Evolutionary conservation across 352 stramenopile genomes (phyloP), one percentile per base, ranked within the genome.

Genomic region (Pythium folliculosum): DNA sequence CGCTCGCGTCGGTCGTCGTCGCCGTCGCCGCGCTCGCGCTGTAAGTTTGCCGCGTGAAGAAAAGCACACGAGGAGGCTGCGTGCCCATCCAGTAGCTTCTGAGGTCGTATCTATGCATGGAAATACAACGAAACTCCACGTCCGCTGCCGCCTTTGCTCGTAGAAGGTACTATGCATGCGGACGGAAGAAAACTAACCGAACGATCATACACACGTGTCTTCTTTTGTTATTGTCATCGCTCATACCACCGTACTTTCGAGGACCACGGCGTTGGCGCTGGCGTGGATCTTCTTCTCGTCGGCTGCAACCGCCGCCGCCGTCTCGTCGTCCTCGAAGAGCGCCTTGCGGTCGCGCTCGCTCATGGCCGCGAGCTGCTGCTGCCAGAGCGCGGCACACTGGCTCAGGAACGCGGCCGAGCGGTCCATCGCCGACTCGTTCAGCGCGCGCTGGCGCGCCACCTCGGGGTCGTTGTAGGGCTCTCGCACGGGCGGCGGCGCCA

Each of bases 331-430:
- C n/a, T 32, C 25, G n/a, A 64, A 25, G 43, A 70, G 22, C 25
- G 38, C 56, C 3, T 22, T 19, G 19, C 48, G 55, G 45, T 70
- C 32, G 13, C 17, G 9, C 22, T 63, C 35, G 21, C 22, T 55
- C 55, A 70, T 59, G 25, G 49, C 50, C 4, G 52, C 6, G 5
- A 78, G 54, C 57, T 81, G 74, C 43, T 49, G 65, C 60, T 76
- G 69, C 75, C 75, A 81, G 40, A 79, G 32, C 19, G 61, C 63
- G 1, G 70, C 75, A n/a, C 75, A 81, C 2, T 60, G 48, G 12
- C 63, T 52, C 21, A 81, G 50, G 48, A 81, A 81, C 17, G 25
- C 49, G 32, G 51, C 57, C 16, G 65, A 69, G 49, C 67, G 50
- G 32, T 55, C 51, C 21, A 71, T 67, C 6, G 65, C 49, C 2